A percentile compares a stretch with the other conserved stretches of the same genome.
phyloP scores from a whole-genome alignment of 176 grass and related monocot species.

The Musa beccarii region DNA sequence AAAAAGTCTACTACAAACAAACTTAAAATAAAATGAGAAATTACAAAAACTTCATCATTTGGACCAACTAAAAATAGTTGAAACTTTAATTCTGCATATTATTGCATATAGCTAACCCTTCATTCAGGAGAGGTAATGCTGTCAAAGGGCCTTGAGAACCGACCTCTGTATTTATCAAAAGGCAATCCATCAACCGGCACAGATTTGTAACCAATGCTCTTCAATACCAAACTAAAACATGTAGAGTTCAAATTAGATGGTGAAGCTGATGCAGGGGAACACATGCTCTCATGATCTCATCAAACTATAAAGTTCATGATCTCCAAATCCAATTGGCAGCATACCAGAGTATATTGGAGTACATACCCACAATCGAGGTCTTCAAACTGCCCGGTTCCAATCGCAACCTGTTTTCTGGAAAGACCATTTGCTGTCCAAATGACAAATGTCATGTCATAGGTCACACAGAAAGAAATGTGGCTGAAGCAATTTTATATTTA shows the following conservation, averaged over 20 bases:
- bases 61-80: neutral
- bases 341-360: constrained; percentile 5
- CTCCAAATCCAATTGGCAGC: no score
- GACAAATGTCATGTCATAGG: constrained; percentile 2
- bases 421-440: constrained; percentile 45
- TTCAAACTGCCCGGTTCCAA: constrained; percentile 72
- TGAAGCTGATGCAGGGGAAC: neutral
- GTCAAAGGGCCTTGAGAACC: neutral
- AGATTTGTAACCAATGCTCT: constrained; percentile 94
- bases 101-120: neutral
- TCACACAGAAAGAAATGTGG: neutral
- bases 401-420: constrained; percentile 55
- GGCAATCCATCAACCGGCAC: constrained; percentile 62
- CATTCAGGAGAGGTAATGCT: neutral
- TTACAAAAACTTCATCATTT: neutral
- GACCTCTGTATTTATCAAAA: constrained; percentile 72
- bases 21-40: neutral
- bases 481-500: neutral
- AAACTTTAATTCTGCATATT: neutral
- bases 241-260: constrained; percentile 8
- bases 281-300: neutral
- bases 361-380: constrained; percentile 67
- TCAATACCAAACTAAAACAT: constrained; percentile 60
- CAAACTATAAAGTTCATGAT: constrained; percentile 3
- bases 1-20: neutral